Evolutionary conservation across 352 stramenopile species (phyloP).

Genomic region (Phytopythium sindhum): DNA sequence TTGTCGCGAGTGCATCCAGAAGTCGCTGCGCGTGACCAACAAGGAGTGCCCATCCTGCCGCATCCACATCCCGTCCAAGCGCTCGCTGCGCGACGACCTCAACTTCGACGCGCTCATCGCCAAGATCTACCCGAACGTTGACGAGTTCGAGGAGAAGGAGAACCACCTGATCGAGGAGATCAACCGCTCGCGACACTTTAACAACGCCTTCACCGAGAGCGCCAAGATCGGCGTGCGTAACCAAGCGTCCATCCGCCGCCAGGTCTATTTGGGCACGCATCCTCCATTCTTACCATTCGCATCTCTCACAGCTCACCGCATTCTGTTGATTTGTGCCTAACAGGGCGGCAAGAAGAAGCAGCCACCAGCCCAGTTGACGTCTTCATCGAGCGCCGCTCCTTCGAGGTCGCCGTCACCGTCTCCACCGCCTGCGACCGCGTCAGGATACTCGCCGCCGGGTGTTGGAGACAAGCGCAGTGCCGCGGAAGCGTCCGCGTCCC

Average conservation of each 20-base stretch:
- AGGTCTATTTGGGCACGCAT: slow-evolving; percentile 14
- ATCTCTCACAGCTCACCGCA: neutral
- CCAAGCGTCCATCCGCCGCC: slow-evolving; percentile 56
- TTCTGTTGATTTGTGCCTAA: neutral
- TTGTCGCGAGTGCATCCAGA: slow-evolving; percentile 88
- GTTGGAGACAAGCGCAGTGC: slow-evolving; percentile 32
- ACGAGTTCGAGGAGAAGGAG: slow-evolving; percentile 75
- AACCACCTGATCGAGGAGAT: slow-evolving; percentile 77
- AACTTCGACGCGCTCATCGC: slow-evolving; percentile 87
- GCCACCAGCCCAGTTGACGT: neutral
- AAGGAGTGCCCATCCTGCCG: slow-evolving; percentile 89
- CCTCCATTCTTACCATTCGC: neutral
- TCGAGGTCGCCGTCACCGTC: slow-evolving; percentile 29
- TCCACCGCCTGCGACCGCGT: slow-evolving; percentile 9
- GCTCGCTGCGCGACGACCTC: slow-evolving; percentile 72
- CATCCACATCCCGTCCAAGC: slow-evolving; percentile 87
- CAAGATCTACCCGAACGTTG: slow-evolving; percentile 85
- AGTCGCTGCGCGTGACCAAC: slow-evolving; percentile 78
- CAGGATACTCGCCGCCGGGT: slow-evolving; percentile 7
- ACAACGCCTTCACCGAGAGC: slow-evolving; percentile 79
- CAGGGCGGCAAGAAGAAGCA: slow-evolving; percentile 30
- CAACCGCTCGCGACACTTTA: slow-evolving; percentile 76
- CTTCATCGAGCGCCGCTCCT: neutral
- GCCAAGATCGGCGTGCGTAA: slow-evolving; percentile 66
- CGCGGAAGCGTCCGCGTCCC: neutral